phyloP scores from a whole-genome alignment of 2,329 filamentous ascomycete species.

The Leptoxyphium fumago region DNA sequence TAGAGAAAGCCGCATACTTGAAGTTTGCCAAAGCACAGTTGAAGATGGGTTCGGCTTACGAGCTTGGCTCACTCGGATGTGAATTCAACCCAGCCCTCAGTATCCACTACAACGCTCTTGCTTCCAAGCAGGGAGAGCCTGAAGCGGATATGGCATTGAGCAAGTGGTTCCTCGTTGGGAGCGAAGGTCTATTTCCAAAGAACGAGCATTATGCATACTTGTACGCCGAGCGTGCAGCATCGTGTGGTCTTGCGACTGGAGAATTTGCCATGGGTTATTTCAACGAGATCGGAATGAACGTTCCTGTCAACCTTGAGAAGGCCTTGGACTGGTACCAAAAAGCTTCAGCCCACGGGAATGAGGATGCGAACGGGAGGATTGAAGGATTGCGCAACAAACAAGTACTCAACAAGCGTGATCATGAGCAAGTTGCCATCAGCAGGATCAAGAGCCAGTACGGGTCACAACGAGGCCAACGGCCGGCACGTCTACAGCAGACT shows the following conservation, averaged over 20 bases:
- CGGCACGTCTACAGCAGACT: constrained; percentile 26
- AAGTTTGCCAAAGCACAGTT: constrained; percentile 93
- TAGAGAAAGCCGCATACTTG: constrained; percentile 90
- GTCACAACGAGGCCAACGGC: constrained; percentile 34
- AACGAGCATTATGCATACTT: constrained; percentile 88
- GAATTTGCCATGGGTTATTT: constrained; percentile 98
- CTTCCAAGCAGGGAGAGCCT: constrained; percentile 77
- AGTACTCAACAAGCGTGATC: constrained; percentile 67
- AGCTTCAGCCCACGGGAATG: constrained; percentile 80
- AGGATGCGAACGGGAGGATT: constrained; percentile 68
- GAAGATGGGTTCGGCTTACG: constrained; percentile 93
- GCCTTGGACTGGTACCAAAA: constrained; percentile 82
- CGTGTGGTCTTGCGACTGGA: constrained; percentile 68
- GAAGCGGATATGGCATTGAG: constrained; percentile 94
- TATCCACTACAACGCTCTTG: constrained; percentile 87
- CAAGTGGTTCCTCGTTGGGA: constrained; percentile 96
- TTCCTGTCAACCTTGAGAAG: constrained; percentile 67
- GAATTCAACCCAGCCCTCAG: constrained; percentile 90
- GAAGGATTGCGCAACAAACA: constrained; percentile 73
- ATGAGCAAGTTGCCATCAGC: constrained; percentile 79
- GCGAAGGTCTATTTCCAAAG: constrained; percentile 83
- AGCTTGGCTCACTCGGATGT: constrained; percentile 83
- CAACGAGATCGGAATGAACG: constrained; percentile 87
- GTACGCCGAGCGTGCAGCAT: constrained; percentile 77
- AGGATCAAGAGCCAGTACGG: constrained; percentile 54